phyloP scores from a whole-genome alignment of 1,284 basidiomycete genomes.

The Termitomyces sp. region DNA sequence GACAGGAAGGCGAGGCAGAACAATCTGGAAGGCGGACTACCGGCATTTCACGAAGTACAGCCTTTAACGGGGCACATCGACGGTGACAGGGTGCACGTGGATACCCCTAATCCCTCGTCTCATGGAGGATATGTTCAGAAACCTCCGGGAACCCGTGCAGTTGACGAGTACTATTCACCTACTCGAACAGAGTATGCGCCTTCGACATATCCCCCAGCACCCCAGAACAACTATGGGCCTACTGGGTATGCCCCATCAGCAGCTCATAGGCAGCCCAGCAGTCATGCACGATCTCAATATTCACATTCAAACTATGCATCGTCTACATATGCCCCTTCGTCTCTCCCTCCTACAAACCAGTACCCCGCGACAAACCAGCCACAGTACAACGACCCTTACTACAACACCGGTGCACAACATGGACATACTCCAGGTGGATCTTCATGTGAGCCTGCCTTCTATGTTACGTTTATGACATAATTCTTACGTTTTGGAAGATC shows the following conservation, averaged over 20 bases:
- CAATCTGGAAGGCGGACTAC: conserved; percentile 61
- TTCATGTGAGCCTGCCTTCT: conserved; percentile 43
- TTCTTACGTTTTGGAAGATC: conserved; percentile 35
- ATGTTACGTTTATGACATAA: background rate
- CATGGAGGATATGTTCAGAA: conserved; percentile 58
- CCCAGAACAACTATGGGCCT: conserved; percentile 14
- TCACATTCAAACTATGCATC: conserved; percentile 36
- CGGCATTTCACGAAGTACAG: conserved; percentile 68
- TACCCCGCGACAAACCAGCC: conserved; percentile 23
- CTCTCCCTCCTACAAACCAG: conserved; percentile 21
- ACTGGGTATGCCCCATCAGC: conserved; percentile 29
- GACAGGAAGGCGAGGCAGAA: conserved; percentile 71
- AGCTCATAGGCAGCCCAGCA: conserved; percentile 40
- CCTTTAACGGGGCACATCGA: conserved; percentile 60
- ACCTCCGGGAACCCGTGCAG: conserved; percentile 56
- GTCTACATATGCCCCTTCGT: conserved; percentile 29
- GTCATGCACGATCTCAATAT: conserved; percentile 32
- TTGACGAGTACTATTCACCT: conserved; percentile 65
- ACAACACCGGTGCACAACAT: conserved; percentile 37
- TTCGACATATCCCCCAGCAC: conserved; percentile 38
- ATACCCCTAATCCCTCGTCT: conserved; percentile 32
- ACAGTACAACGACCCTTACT: conserved; percentile 28
- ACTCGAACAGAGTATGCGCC: conserved; percentile 22
- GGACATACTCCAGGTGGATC: conserved; percentile 50
- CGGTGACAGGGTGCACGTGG: conserved; percentile 48